phyloP scores from a whole-genome alignment of 345 rosid genomes.

The Sisymbrium irio region DNA sequence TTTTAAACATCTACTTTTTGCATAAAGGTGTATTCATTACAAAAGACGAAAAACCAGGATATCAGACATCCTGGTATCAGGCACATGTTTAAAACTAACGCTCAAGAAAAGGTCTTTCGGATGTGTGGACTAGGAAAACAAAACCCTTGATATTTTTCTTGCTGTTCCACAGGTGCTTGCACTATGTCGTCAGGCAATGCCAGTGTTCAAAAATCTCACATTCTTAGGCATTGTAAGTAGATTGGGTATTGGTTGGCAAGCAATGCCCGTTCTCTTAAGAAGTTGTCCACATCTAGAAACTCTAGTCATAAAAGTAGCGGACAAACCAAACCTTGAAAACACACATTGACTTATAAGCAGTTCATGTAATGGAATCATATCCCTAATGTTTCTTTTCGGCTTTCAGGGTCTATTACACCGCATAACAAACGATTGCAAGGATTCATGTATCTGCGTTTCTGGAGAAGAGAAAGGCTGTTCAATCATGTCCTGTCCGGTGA shows the following conservation, averaged over 20 bases:
- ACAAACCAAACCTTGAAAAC: neutral
- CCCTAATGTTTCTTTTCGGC: neutral
- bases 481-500: slow-evolving; percentile 7
- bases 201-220: slow-evolving; percentile 9
- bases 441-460: neutral
- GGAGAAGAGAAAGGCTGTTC: neutral
- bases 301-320: neutral
- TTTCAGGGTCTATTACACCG: slow-evolving; percentile 8
- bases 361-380: neutral
- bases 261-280: slow-evolving; percentile 1
- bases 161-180: neutral
- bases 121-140: no score
- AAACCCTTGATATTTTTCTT: no score
- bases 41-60: no score
- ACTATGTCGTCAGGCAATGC: neutral
- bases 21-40: no score
- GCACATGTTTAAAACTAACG: no score
- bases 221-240: neutral
- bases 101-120: no score
- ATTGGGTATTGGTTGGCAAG: neutral
- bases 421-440: neutral
- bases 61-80: no score
- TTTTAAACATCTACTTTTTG: no score
- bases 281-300: slow-evolving; percentile 1
- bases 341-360: neutral